Conservation (phyloP, 179 eudicot species). For the Nepenthes alata region DNA sequence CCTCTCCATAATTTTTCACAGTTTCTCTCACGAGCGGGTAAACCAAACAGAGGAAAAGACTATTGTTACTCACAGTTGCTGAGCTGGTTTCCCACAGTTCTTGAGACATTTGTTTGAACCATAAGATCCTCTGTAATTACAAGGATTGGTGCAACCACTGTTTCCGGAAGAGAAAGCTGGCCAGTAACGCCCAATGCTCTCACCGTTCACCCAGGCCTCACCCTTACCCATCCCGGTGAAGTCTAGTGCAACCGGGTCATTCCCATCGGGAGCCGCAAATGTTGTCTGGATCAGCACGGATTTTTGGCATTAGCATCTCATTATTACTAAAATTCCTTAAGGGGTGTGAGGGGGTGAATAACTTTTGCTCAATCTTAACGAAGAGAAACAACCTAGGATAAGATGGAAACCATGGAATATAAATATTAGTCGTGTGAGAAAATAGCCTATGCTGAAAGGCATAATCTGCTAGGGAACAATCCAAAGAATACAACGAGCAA, state of each 20-base stretch:
- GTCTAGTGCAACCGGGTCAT: conserved; percentile 59
- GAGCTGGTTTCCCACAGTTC: conserved; percentile 72
- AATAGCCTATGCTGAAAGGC: no score
- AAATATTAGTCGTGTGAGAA: no score
- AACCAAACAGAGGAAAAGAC: neutral
- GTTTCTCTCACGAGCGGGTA: neutral
- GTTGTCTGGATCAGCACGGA: conserved; percentile 31
- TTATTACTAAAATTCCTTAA: neutral
- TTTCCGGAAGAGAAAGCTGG: conserved; percentile 42
- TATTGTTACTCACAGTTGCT: conserved; percentile 45
- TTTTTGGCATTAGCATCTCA: conserved; percentile 8
- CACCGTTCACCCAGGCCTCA: conserved; percentile 93
- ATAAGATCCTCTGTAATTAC: conserved; percentile 34
- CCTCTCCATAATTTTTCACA: no score
- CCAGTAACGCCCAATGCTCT: conserved; percentile 97
- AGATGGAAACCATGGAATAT: no score
- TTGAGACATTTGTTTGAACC: conserved; percentile 20
- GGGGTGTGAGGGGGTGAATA: no score
- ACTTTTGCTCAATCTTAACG: no score
- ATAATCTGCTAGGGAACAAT: no score
- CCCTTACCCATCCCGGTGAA: conserved; percentile 91
- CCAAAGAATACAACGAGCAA: no score
- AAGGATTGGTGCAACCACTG: conserved; percentile 46
- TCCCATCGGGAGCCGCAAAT: conserved; percentile 64
- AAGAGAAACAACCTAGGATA: no score